Percentiles rank a stretch among this genome's conserved stretches.
phyloP scores from a whole-genome alignment of 148 eudicot genomes.

The Chenopodium album region DNA sequence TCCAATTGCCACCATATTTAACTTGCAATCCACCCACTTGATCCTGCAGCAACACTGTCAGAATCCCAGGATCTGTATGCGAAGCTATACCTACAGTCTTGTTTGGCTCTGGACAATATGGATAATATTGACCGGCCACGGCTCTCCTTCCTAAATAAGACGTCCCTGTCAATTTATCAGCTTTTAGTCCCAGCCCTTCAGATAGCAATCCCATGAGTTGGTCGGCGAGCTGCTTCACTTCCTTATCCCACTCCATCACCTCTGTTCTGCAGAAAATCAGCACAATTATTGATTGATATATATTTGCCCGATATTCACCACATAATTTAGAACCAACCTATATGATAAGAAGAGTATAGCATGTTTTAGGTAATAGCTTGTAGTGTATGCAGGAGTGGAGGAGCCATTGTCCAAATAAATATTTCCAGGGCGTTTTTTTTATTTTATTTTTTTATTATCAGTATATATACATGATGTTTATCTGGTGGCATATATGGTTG shows the following conservation, averaged over 20 bases:
- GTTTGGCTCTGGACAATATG: conserved; percentile 46
- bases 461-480: not conserved
- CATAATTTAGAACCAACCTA: not conserved
- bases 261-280: conserved; percentile 19
- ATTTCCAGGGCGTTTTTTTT: not conserved
- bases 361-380: not conserved
- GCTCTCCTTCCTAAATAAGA: conserved; percentile 13
- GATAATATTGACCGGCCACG: conserved; percentile 38
- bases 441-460: not conserved
- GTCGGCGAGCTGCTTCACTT: conserved; percentile 33
- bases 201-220: conserved; percentile 34
- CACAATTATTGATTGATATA: not conserved
- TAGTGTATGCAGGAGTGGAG: not conserved
- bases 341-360: not conserved
- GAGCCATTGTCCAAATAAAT: not conserved
- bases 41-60: conserved; percentile 46
- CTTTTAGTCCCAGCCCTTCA: conserved; percentile 40
- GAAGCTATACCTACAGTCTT: conserved; percentile 38
- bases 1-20: conserved; percentile 36
- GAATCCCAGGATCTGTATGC: conserved; percentile 45
- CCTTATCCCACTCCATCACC: conserved; percentile 39
- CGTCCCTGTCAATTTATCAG: conserved; percentile 24
- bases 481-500: not conserved
- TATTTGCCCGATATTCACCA: not conserved
- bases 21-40: conserved; percentile 48